Conservation (phyloP, 2,329 filamentous ascomycete genomes). For the Alternaria sp. region DNA sequence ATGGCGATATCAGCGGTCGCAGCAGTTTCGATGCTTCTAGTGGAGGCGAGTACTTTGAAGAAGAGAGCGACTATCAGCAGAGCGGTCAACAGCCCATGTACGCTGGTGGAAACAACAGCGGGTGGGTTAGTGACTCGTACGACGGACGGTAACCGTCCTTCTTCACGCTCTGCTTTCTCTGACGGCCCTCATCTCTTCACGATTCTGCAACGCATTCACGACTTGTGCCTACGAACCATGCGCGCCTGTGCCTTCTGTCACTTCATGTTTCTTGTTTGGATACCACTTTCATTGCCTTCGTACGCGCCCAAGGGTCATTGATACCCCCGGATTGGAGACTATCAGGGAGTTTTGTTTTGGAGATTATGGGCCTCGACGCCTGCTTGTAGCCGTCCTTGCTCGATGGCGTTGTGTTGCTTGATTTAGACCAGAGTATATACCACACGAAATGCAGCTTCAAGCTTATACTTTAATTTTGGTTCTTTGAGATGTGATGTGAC, state of each 20-base stretch:
- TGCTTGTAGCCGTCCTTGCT: not conserved
- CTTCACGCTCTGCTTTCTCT: not conserved
- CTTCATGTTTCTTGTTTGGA: conserved; percentile 13
- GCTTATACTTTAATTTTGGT: not conserved
- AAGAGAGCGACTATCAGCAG: conserved; percentile 63
- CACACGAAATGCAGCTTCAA: conserved; percentile 1
- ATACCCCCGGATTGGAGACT: conserved; percentile 21
- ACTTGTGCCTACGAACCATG: conserved; percentile 3
- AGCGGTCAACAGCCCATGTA: conserved; percentile 35
- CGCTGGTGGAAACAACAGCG: conserved; percentile 34
- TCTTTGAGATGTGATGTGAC: not conserved
- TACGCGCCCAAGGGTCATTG: conserved; percentile 12
- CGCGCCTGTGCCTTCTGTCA: conserved; percentile 1
- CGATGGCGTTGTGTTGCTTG: not conserved
- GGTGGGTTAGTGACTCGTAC: conserved; percentile 46
- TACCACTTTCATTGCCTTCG: conserved; percentile 25
- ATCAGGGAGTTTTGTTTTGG: conserved; percentile 4
- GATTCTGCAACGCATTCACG: conserved; percentile 12
- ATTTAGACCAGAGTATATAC: conserved; percentile 13
- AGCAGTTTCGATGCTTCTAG: conserved; percentile 79
- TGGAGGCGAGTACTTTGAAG: conserved; percentile 71
- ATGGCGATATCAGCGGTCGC: conserved; percentile 72
- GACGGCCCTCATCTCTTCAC: not conserved
- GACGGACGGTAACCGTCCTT: conserved; percentile 10
- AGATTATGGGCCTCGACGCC: not conserved